phyloP scores from a whole-genome alignment of 2,329 filamentous ascomycete species.

The Tolypocladium guangdongense region DNA sequence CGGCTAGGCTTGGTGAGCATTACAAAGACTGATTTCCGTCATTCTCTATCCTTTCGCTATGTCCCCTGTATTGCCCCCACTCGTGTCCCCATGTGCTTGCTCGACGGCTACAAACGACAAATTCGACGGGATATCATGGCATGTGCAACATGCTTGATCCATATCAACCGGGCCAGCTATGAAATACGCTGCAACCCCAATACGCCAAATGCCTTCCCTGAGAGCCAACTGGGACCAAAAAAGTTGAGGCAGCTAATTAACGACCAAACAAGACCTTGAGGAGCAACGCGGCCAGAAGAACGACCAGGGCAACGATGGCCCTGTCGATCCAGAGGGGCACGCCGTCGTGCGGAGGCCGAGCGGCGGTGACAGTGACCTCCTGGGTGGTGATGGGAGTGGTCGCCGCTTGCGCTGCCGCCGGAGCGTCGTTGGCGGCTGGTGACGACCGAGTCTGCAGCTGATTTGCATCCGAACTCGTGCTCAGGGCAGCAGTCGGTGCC shows the following conservation, averaged over 20 bases:
- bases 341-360: constrained; percentile 24
- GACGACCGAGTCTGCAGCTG: not conserved
- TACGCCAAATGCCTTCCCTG: not conserved
- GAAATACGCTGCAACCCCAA: not conserved
- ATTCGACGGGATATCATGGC: not conserved
- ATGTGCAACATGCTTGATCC: not conserved
- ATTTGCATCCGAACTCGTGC: not conserved
- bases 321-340: constrained; percentile 71
- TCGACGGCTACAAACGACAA: not conserved
- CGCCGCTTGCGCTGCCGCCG: not conserved
- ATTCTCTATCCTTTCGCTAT: not conserved
- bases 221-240: not conserved
- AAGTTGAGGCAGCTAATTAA: not conserved
- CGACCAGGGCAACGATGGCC: constrained; percentile 61
- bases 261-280: constrained; percentile 36
- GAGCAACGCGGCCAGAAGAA: constrained; percentile 61
- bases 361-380: constrained; percentile 3
- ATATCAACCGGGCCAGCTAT: not conserved
- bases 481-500: constrained; percentile 11
- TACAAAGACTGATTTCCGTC: not conserved
- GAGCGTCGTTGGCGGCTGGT: not conserved
- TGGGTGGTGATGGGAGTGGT: not conserved
- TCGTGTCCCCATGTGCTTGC: not conserved
- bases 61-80: not conserved
- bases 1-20: not conserved